Percentiles rank a stretch among this genome's conserved stretches.
Evolutionary conservation across 495 filamentous ascomycete species (phyloP).

Genomic region (Xylaria scruposa): DNA sequence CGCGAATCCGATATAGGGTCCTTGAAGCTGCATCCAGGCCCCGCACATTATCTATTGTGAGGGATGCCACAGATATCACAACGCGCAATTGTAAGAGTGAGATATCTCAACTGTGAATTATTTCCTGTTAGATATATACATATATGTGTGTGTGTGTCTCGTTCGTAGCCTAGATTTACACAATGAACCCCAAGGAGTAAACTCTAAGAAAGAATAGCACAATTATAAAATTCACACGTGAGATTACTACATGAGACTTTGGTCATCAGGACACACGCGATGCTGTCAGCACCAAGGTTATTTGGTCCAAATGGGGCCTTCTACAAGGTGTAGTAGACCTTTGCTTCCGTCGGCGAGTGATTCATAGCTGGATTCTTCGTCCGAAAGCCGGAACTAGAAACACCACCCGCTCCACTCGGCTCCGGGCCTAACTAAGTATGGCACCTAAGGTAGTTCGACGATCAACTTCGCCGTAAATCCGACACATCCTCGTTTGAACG

Average conservation of each 20-base stretch:
- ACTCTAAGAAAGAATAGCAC: not conserved
- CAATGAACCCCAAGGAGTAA: not conserved
- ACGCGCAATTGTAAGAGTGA: not conserved
- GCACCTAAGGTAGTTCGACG: not conserved
- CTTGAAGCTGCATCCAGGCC: not conserved
- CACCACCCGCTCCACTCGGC: not conserved
- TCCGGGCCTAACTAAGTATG: not conserved
- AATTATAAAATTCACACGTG: not conserved
- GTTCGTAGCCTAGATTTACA: not conserved
- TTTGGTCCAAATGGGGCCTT: not conserved
- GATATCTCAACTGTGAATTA: not conserved
- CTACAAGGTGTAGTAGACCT: not conserved
- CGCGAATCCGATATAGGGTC: not conserved
- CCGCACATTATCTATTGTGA: not conserved
- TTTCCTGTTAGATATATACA: not conserved
- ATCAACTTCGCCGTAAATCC: not conserved
- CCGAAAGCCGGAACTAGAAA: constrained; percentile 5
- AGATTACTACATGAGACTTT: not conserved
- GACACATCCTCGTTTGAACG: not conserved
- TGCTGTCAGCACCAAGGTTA: not conserved
- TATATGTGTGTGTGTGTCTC: not conserved
- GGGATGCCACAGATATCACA: not conserved
- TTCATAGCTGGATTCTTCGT: not conserved
- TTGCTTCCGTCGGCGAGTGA: not conserved
- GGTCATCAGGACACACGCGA: not conserved